phyloP scores from a whole-genome alignment of 257 asterid species.

The Solanum bulbocastanum region DNA sequence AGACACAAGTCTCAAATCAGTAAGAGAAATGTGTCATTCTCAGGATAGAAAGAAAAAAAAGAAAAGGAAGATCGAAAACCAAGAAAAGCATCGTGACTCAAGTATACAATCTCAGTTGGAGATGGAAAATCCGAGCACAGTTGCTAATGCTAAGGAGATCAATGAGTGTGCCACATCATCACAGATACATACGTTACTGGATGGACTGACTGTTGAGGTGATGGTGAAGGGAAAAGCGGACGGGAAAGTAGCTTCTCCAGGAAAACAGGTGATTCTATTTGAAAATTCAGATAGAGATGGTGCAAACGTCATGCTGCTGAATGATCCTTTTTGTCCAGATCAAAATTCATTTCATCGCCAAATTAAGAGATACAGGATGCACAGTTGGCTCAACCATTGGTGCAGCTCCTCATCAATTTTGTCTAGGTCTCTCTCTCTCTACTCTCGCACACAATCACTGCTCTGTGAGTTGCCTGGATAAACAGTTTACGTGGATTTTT shows the following conservation, averaged over 20 bases:
- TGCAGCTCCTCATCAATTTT: constrained; percentile 19
- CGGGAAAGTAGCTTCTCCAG: constrained; percentile 50
- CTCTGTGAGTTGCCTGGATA: background rate
- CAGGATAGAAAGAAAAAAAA: constrained; percentile 25
- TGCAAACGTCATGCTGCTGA: background rate
- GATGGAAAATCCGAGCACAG: background rate
- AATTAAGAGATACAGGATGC: constrained; percentile 30
- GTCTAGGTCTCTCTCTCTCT: constrained; percentile 27
- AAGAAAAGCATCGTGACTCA: background rate
- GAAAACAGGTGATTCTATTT: constrained; percentile 34
- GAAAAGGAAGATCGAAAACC: constrained; percentile 2
- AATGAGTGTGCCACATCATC: constrained; percentile 5
- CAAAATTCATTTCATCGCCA: constrained; percentile 41
- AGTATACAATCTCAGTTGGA: background rate
- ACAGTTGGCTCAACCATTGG: constrained; percentile 32
- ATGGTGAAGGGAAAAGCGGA: constrained; percentile 32
- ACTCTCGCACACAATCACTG: background rate
- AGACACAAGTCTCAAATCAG: background rate
- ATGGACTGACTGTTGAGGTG: constrained; percentile 62
- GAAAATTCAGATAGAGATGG: background rate
- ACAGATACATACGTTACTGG: constrained; percentile 28
- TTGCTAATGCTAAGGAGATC: constrained; percentile 6
- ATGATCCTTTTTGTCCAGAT: constrained; percentile 23
- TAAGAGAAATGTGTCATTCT: background rate
- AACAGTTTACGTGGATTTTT: background rate